Evolutionary conservation across 345 rosid species (phyloP).

Genomic region (Eucalyptus regnans): DNA sequence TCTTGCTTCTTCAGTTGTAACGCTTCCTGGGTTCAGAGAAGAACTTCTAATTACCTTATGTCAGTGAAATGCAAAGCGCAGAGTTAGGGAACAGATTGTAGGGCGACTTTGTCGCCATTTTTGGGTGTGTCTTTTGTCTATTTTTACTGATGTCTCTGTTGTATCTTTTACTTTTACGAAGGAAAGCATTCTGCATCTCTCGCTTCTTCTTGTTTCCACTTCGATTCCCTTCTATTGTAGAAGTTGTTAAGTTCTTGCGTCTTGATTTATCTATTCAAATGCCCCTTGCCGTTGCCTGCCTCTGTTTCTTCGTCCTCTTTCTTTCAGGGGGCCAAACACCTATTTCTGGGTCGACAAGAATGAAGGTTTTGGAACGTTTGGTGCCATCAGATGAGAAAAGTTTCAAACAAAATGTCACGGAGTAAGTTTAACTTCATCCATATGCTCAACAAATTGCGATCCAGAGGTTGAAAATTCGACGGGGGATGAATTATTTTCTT

Average conservation of each 20-base stretch:
- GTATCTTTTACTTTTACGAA: background rate
- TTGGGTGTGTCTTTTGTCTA: background rate
- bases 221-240: too few species aligned
- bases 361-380: background rate
- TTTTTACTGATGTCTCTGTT: background rate
- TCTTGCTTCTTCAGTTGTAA: background rate
- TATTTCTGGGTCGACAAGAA: background rate
- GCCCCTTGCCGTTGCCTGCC: background rate
- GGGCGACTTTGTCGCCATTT: background rate
- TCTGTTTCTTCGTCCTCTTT: background rate
- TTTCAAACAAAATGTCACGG: background rate
- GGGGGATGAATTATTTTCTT: background rate
- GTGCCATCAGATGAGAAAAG: background rate
- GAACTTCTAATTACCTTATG: background rate
- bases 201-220: background rate
- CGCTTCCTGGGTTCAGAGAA: background rate
- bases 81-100: background rate
- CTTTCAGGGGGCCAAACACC: background rate
- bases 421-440: background rate
- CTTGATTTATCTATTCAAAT: too few species aligned
- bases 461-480: background rate
- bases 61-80: background rate
- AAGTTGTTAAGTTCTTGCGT: too few species aligned
- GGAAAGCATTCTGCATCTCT: background rate
- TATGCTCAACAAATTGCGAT: background rate